phyloP scores from a whole-genome alignment of 2,329 filamentous ascomycete genomes.

The Chrysoporthe puriensis region DNA sequence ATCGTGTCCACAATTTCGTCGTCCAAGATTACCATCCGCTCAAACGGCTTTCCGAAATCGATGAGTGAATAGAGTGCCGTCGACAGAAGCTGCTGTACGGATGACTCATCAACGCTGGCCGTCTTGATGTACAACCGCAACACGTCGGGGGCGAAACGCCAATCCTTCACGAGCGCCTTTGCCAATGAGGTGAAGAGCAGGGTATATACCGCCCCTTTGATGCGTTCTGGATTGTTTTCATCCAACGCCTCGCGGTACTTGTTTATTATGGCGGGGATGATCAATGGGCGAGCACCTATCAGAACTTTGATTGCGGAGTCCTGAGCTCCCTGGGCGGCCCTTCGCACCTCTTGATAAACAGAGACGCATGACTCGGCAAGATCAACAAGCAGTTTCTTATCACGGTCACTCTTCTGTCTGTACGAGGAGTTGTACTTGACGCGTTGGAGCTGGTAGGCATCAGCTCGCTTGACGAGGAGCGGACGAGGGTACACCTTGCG shows the following conservation, averaged over 20 bases:
- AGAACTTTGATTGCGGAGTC: slow-evolving; percentile 93
- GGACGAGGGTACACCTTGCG: slow-evolving; percentile 92
- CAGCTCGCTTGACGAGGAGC: slow-evolving; percentile 87
- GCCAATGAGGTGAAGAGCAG: slow-evolving; percentile 85
- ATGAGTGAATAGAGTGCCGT: slow-evolving; percentile 83
- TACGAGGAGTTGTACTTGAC: slow-evolving; percentile 91
- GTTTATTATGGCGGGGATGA: slow-evolving; percentile 85
- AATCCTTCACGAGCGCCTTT: slow-evolving; percentile 87
- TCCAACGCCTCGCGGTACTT: slow-evolving; percentile 79
- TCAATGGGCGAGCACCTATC: slow-evolving; percentile 82
- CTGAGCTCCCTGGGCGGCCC: slow-evolving; percentile 86
- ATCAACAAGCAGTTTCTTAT: slow-evolving; percentile 82
- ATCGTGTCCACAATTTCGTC: slow-evolving; percentile 71
- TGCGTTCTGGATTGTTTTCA: slow-evolving; percentile 81
- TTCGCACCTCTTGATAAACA: slow-evolving; percentile 91
- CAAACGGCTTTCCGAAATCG: slow-evolving; percentile 88
- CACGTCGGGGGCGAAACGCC: slow-evolving; percentile 90
- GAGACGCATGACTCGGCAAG: slow-evolving; percentile 89
- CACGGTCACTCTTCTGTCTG: slow-evolving; percentile 85
- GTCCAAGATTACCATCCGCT: slow-evolving; percentile 83
- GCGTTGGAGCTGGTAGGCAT: slow-evolving; percentile 93
- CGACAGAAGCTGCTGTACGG: slow-evolving; percentile 86
- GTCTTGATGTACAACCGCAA: slow-evolving; percentile 90
- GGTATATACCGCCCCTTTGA: slow-evolving; percentile 94
- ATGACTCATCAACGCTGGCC: slow-evolving; percentile 88